Base-by-base conservation (phyloP, 2,329 filamentous ascomycete species). In the Dendryphion nanum region DNA sequence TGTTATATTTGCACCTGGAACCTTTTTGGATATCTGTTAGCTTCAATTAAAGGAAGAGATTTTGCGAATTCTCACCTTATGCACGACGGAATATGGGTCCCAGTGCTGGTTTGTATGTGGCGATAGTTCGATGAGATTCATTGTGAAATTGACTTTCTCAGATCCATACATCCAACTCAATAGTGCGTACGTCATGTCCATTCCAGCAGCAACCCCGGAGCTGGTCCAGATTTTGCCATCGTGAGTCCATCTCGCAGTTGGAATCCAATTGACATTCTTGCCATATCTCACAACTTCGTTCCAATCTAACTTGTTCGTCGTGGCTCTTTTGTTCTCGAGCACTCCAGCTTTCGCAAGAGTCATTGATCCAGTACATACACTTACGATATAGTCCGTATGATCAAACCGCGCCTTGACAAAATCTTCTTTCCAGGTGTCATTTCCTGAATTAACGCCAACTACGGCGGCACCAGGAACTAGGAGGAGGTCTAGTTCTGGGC, bases 251-350 rank as follows among this genome's bases (percentile, higher is more conserved):
- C 82, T 68, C 16, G 81, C 81, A n/a, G 68, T 66, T 2, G 67
- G 61, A 20, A 79, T 70, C 81, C 81, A 85, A 2, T 74, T 61
- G 0, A 80, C 76, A 2, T 70, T 64, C 0, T 71, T 67, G 0
- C 74, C 70, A 37, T 24, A 16, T 20, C 14, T 17, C 18, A 30
- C 21, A n/a, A 42, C 40, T n/a, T n/a, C n/a, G n/a, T n/a, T n/a
- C 69, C 73, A 83, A 0, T 70, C 65, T 3, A 53, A 55, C 61
- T 85, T 85, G 53, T 85, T 85, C 10, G 78, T 82, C 3, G 82
- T 85, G 3, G 79, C 82, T 5, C 71, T 62, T 39, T 64, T 67
- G 0, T 76, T 8, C 8, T 83, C 72, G 15, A 86, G 55, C 2
- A 84, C 57, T 0, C 81, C 81, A 0, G 79, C 64, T 21, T 64